phyloP scores from a whole-genome alignment of 1,139 yeast species.

The Taphrina pruni region DNA sequence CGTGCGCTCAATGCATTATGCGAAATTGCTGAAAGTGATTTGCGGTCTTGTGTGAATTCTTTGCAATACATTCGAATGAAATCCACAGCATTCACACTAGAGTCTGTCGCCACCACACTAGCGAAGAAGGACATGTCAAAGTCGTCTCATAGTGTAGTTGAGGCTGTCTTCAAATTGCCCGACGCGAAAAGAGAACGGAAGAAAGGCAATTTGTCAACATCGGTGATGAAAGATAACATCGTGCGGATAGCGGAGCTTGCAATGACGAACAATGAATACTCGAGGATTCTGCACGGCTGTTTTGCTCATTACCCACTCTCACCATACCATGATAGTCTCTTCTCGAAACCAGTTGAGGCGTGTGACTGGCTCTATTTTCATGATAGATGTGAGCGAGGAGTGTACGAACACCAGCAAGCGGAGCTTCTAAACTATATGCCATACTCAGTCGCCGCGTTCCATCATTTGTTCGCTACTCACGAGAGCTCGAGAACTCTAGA shows the following conservation, averaged over 20 bases:
- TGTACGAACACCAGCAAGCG: slow-evolving; percentile 56
- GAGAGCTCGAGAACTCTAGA: slow-evolving; percentile 41
- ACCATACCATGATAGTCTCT: slow-evolving; percentile 68
- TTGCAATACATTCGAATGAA: slow-evolving; percentile 57
- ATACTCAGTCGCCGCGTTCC: slow-evolving; percentile 67
- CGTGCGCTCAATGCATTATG: slow-evolving; percentile 63
- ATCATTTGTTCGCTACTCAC: slow-evolving; percentile 66
- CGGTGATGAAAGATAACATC: slow-evolving; percentile 51
- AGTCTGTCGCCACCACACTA: slow-evolving; percentile 28
- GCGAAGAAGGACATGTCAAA: slow-evolving; percentile 44
- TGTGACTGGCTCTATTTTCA: slow-evolving; percentile 81
- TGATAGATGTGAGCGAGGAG: slow-evolving; percentile 59
- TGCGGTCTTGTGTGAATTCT: slow-evolving; percentile 82
- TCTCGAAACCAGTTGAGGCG: slow-evolving; percentile 66
- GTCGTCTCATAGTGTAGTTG: slow-evolving; percentile 37
- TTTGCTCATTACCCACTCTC: slow-evolving; percentile 66
- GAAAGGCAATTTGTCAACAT: slow-evolving; percentile 18
- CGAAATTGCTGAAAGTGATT: slow-evolving; percentile 77
- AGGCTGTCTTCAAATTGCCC: slow-evolving; percentile 30
- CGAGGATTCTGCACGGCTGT: slow-evolving; percentile 58
- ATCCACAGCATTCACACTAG: slow-evolving; percentile 20
- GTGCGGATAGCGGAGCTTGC: slow-evolving; percentile 59
- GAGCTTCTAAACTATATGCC: slow-evolving; percentile 65
- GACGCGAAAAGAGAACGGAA: slow-evolving; percentile 36
- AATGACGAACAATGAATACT: slow-evolving; percentile 59